These are phyloP conservation scores for Pseudocercospora musae DNA, from an alignment of 2,329 filamentous ascomycete genomes.

Conservation along the genomic window DNA sequence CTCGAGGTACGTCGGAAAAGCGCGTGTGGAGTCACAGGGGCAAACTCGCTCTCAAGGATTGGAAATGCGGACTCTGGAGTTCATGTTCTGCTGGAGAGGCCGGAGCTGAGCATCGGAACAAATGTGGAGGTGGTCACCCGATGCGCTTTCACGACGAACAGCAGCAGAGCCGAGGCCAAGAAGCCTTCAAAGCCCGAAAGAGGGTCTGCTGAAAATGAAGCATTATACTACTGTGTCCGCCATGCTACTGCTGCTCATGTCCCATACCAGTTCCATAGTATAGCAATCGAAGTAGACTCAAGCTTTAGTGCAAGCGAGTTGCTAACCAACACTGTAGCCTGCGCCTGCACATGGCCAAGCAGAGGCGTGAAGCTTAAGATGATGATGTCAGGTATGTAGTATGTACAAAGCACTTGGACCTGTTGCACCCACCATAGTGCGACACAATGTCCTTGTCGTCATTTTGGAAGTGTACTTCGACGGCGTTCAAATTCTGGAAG, in stretches of 20 bases:
- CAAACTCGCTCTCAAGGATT: background rate
- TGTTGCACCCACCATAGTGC: no score
- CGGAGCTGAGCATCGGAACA: background rate
- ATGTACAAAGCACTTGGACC: background rate
- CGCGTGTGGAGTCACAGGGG: background rate
- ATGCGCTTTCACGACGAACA: background rate
- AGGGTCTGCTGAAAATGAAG: background rate
- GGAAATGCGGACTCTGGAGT: background rate
- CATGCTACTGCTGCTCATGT: background rate
- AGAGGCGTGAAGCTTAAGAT: background rate
- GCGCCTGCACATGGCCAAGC: background rate
- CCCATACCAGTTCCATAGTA: background rate
- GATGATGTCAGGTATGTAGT: background rate
- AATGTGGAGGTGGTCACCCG: conserved; percentile 1
- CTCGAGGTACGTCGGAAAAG: background rate
- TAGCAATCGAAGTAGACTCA: background rate
- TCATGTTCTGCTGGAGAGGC: background rate
- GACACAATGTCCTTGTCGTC: no score
- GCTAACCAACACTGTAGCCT: background rate
- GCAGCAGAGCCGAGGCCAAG: background rate
- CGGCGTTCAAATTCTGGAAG: no score
- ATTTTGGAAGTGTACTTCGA: background rate
- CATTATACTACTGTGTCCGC: background rate
- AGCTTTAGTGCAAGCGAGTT: background rate
- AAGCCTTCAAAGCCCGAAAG: background rate